Evolutionary conservation across 2,329 filamentous ascomycete species (phyloP).

Genomic region (Endocalyx cinctus): DNA sequence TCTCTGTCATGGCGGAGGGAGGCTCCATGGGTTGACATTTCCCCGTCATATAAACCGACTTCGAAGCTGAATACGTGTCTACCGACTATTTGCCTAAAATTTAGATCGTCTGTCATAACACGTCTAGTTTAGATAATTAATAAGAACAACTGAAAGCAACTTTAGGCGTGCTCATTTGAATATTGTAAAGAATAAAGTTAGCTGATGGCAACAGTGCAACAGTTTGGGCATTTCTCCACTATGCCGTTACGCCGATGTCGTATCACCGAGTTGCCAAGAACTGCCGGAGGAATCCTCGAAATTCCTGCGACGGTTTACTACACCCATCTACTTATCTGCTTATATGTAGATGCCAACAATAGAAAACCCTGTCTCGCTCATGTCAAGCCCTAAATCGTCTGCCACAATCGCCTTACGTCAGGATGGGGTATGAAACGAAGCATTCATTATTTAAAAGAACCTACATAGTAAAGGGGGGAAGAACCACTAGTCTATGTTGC

Average conservation of each 20-base stretch:
- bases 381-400: not conserved
- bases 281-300: too few relatives aligned
- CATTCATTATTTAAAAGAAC: slow-evolving; percentile 19
- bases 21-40: too few relatives aligned
- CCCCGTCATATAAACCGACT: too few relatives aligned
- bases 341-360: not conserved
- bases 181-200: not conserved
- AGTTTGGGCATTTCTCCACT: not conserved
- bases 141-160: not conserved
- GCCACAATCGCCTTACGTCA: not conserved
- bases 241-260: not conserved
- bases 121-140: slow-evolving; percentile 1
- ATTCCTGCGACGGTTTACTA: too few relatives aligned
- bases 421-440: slow-evolving; percentile 12
- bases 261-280: too few relatives aligned
- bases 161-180: not conserved
- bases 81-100: too few relatives aligned
- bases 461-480: too few relatives aligned
- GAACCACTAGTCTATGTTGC: slow-evolving; percentile 22
- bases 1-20: too few relatives aligned
- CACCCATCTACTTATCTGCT: not conserved
- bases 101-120: too few relatives aligned
- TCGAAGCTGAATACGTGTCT: too few relatives aligned
- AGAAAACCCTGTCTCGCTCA: not conserved
- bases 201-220: not conserved